These are phyloP conservation scores for Gnomoniopsis sp. DNA, from an alignment of 2,329 filamentous ascomycete genomes.

Conservation along the genomic window DNA sequence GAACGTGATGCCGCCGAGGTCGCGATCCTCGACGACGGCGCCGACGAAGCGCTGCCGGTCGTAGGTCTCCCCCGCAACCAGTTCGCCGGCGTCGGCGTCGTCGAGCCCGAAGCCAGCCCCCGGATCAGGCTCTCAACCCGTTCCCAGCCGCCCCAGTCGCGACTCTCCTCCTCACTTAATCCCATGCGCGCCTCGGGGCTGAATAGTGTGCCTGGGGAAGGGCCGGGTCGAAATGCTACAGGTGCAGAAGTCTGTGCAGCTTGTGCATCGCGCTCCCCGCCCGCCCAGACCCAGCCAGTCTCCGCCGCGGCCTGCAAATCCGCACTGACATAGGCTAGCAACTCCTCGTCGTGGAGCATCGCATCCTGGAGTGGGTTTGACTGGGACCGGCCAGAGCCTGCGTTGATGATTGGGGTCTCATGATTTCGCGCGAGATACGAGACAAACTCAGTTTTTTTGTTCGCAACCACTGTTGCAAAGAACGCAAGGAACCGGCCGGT, in stretches of 20 bases:
- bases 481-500: conserved; percentile 82
- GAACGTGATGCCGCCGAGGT: too few relatives aligned
- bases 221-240: conserved; percentile 18
- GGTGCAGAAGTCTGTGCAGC: conserved; percentile 28
- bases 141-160: conserved; percentile 80
- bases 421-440: conserved; percentile 34
- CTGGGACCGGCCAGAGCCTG: conserved; percentile 22
- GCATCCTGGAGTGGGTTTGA: conserved; percentile 32
- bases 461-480: conserved; percentile 67
- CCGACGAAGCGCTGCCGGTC: too few relatives aligned
- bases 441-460: conserved; percentile 46
- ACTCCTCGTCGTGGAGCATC: conserved; percentile 70
- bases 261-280: conserved; percentile 49
- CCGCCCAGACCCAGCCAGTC: conserved; percentile 79
- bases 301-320: conserved; percentile 81
- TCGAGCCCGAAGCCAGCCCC: conserved; percentile 41
- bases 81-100: conserved; percentile 20
- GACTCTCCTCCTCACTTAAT: conserved; percentile 53
- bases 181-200: conserved; percentile 48
- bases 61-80: too few relatives aligned
- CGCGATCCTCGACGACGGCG: too few relatives aligned
- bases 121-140: conserved; percentile 63
- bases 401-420: conserved; percentile 25
- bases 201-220: conserved; percentile 33
- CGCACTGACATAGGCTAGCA: conserved; percentile 80